Evolutionary conservation across 1,139 yeast species (phyloP), one percentile per base, ranked within the genome.

Genomic region (Debaryomycetaceae sp.): DNA sequence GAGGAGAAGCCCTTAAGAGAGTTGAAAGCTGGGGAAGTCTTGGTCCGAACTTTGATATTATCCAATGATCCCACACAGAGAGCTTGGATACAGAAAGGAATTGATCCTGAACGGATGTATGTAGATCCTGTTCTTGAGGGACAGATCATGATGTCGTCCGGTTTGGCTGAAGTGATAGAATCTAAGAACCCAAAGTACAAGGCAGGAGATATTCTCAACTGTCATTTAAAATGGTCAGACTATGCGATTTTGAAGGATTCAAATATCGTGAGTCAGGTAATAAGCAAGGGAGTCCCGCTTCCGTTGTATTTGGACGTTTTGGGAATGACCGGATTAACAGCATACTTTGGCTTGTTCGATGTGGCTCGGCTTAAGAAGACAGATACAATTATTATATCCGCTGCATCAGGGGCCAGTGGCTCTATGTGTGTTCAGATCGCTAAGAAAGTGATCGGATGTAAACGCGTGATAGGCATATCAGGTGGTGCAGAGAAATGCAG

Each of bases 241-340:
- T 64, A 67, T 49, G 51, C 52, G 9, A 54, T 66, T 13, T 49
- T 61, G 14, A 36, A 46, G 11, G 66, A 60, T 36, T 40, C 47
- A 3, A 42, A 34, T 6, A 42, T 69, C 29, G 55, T 50, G 51
- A 57, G 53, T 48, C 60, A 56, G 41, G 49, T 70, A 36, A 67
- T 66, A 44, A 47, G 52, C 23, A 39, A 56, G 6, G 36, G 47
- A 9, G 60, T 59, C 6, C 50, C 66, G 20, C 68, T 69, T 24
- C 59, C 69, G 38, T 66, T 70, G 62, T 73, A 69, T 54, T 59
- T 80, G 44, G 74, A 78, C 31, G 67, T 73, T 2, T 64, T 78
- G 29, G 69, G 68, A 2, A 49, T 62, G 49, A 64, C 68, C 11
- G 69, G 68, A 1, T 49, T 63, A 47, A 64, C 68, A 14, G 68